phyloP scores from a whole-genome alignment of 1,284 basidiomycete species.

The Afroboletus lepidellus region DNA sequence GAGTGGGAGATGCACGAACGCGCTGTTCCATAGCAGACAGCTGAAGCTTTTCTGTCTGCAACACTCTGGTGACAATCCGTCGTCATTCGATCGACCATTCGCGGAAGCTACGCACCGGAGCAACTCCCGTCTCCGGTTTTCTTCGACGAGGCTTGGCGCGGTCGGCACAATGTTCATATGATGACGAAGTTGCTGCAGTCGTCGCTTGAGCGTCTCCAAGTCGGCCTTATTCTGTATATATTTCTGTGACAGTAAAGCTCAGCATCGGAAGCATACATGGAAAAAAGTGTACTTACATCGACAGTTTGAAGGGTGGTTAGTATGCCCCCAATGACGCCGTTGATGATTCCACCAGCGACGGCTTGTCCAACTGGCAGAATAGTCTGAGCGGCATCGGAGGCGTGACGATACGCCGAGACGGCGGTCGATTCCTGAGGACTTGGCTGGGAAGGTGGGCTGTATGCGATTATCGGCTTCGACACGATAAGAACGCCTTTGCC shows the following conservation, averaged over 20 bases:
- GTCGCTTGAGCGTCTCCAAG: too few species aligned
- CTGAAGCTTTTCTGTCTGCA: too few species aligned
- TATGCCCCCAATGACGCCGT: neutral
- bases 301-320: conserved; percentile 1
- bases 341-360: neutral
- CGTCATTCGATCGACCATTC: too few species aligned
- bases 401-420: neutral
- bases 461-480: neutral
- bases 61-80: too few species aligned
- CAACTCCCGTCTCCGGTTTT: too few species aligned
- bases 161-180: too few species aligned
- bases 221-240: too few species aligned
- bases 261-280: neutral
- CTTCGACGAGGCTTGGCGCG: too few species aligned
- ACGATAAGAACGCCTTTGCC: neutral
- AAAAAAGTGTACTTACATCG: neutral
- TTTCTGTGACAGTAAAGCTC: neutral
- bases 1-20: too few species aligned
- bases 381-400: conserved; percentile 1
- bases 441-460: neutral
- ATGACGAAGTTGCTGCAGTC: too few species aligned
- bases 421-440: neutral
- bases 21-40: too few species aligned
- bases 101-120: too few species aligned
- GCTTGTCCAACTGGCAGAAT: conserved; percentile 3